These are phyloP conservation scores for Avena atlantica DNA, from an alignment of 176 grass and related monocot genomes.

Conservation along the genomic window DNA sequence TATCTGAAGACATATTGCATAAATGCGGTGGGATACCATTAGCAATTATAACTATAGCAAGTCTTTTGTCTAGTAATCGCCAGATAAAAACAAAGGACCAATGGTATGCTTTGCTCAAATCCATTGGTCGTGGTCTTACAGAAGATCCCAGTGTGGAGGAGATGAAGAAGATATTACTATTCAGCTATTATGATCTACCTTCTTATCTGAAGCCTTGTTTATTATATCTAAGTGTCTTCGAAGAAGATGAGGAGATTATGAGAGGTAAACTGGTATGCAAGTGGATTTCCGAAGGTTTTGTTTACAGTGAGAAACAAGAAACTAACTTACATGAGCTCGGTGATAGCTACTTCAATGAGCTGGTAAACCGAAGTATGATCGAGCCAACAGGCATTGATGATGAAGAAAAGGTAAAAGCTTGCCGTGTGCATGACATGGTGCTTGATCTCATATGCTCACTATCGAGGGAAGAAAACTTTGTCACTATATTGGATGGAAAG, in stretches of 20 bases:
- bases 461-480: background rate
- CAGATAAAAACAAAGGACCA: background rate
- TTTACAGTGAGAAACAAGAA: background rate
- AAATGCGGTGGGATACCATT: constrained; percentile 2
- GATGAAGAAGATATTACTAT: background rate
- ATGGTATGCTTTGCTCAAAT: background rate
- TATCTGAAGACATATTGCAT: background rate
- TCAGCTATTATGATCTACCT: background rate
- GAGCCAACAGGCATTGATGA: background rate
- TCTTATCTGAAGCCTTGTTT: background rate
- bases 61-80: background rate
- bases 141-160: background rate
- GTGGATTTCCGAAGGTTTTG: background rate
- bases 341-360: background rate
- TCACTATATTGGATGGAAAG: background rate
- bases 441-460: background rate
- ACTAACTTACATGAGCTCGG: background rate
- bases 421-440: background rate
- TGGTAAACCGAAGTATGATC: background rate
- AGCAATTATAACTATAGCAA: background rate
- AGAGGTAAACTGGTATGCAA: background rate
- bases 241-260: background rate
- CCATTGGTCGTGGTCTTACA: background rate
- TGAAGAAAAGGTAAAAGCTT: background rate
- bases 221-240: background rate